Evolutionary conservation across 2,329 filamentous ascomycete genomes (phyloP).

Genomic region (Ophiostoma ulmi): DNA sequence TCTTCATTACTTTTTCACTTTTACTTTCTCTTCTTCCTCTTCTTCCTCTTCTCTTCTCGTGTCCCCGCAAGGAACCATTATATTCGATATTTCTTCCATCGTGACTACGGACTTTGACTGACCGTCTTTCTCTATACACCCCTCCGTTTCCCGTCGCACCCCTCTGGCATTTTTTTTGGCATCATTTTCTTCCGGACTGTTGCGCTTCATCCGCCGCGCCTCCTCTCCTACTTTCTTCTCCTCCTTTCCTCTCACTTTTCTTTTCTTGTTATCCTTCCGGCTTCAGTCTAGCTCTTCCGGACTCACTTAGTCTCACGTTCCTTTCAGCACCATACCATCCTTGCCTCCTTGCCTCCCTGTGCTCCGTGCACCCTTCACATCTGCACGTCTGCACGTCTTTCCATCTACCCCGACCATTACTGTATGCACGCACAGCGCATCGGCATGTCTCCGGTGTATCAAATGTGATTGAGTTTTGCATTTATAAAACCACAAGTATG

Average conservation of each 20-base stretch:
- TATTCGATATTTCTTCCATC: background rate
- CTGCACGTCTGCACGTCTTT: background rate
- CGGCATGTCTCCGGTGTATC: slow-evolving; percentile 4
- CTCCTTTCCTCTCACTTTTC: background rate
- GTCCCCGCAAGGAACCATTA: background rate
- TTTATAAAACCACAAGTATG: background rate
- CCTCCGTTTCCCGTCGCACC: background rate
- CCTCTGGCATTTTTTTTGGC: background rate
- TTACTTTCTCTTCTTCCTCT: background rate
- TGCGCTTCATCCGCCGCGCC: background rate
- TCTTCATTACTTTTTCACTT: background rate
- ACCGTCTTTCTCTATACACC: slow-evolving; percentile 9
- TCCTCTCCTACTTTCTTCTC: background rate
- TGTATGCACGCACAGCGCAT: background rate
- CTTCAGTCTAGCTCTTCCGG: slow-evolving; percentile 7
- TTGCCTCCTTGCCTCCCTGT: too few relatives aligned
- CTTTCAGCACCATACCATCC: too few relatives aligned
- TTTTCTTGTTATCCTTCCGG: slow-evolving; percentile 7
- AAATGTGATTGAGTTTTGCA: background rate
- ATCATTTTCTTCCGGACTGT: background rate
- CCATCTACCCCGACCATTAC: background rate
- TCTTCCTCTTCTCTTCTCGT: background rate
- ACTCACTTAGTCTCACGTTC: background rate
- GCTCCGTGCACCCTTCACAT: too few relatives aligned
- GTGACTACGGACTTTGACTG: background rate